Evolutionary conservation across 1,139 yeast genomes (phyloP), one percentile per base, ranked within the genome.

Genomic region (Debaryomycetaceae sp.): DNA sequence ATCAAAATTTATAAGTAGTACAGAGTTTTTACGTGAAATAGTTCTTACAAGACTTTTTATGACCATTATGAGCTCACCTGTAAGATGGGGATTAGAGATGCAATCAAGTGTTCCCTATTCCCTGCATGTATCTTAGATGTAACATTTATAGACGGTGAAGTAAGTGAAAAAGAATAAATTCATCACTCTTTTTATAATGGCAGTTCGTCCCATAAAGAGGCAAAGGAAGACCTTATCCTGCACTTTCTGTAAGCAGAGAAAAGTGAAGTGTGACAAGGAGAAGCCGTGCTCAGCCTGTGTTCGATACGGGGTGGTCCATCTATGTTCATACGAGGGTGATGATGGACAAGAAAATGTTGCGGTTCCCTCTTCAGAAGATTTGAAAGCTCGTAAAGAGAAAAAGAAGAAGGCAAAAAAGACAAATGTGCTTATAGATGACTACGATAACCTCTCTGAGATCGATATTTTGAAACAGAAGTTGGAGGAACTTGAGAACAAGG

Each of bases 191-290:
- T 17, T 27, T 27, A 27, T 3, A 7, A 27, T 27, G 31, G 31
- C 11, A 27, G 11, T 27, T 27, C 8, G 31, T 8, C 31, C 31
- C 2, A 27, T 27, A 8, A 27, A 27, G 11, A 7, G 31, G 11
- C 31, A 27, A 27, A 27, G 31, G 4, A 27, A 27, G 2, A 55
- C 66, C 5, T 53, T 60, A 33, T 63, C 59, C 37, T 65, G 69
- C 43, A 55, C 57, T 44, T 58, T 56, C 45, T 65, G 69, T 54
- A 59, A 60, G 42, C 49, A 52, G 45, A 53, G 66, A 23, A 65
- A 65, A 50, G 60, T 63, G 47, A 64, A 60, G 39, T 65, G 69
- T 48, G 66, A 65, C 47, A 53, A 65, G 6, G 52, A 54, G 29
- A 45, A 50, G 31, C 69, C 69, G 1, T 65, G 69, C 37, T 52